Conservation (phyloP, 2,329 filamentous ascomycete genomes). For the Pestalotiopsis fici region DNA sequence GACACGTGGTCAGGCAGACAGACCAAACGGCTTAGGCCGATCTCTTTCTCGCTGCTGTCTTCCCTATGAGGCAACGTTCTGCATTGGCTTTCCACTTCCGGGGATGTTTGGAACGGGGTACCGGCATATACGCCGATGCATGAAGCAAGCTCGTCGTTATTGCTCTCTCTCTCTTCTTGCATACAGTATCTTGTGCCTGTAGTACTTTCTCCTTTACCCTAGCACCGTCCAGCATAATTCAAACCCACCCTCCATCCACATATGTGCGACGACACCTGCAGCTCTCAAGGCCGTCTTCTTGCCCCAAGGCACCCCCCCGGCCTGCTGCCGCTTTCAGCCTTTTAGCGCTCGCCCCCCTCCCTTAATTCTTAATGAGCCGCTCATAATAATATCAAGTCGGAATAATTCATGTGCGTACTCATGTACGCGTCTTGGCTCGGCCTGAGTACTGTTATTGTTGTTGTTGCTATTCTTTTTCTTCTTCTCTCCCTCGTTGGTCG, state of each 20-base stretch:
- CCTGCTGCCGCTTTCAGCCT: background rate
- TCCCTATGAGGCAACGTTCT: background rate
- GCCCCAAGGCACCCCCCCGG: background rate
- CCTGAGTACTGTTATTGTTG: background rate
- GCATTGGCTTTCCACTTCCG: background rate
- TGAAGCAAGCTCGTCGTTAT: background rate
- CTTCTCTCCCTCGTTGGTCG: background rate
- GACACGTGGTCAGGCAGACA: background rate
- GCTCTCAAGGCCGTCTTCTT: background rate
- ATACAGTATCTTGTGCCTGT: no score
- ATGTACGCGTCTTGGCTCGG: background rate
- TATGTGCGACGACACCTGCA: background rate
- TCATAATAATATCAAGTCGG: background rate
- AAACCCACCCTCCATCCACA: background rate
- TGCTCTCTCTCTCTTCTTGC: no score
- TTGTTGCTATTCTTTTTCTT: no score
- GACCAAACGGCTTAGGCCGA: background rate
- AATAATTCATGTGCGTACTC: background rate
- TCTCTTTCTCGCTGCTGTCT: background rate
- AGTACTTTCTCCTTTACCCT: no score
- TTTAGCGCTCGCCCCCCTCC: background rate
- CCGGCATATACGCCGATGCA: background rate
- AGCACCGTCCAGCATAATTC: no score
- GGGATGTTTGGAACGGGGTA: background rate
- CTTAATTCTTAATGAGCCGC: background rate